Evolutionary conservation across 495 filamentous ascomycete species (phyloP).

Genomic region (Astrothelium subdiscretum): DNA sequence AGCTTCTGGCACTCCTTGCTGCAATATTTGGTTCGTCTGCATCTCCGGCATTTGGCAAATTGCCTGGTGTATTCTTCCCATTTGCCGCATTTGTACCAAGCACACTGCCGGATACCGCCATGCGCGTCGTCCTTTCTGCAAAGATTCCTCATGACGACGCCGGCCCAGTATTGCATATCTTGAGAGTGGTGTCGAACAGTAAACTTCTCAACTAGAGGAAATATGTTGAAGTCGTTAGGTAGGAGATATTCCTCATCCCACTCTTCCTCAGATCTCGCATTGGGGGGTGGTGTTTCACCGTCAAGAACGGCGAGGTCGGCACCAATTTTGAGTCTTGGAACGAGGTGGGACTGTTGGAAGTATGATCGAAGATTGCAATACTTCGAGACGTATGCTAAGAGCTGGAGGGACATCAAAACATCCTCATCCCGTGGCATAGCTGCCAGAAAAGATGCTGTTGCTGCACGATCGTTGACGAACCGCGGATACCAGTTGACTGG

Average conservation of each 20-base stretch:
- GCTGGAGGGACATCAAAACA: slow-evolving; percentile 94
- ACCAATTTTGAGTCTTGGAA: slow-evolving; percentile 83
- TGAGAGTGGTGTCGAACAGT: slow-evolving; percentile 63
- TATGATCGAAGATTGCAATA: slow-evolving; percentile 93
- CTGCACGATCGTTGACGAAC: slow-evolving; percentile 54
- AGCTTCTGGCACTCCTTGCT: slow-evolving; percentile 99
- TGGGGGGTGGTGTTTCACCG: slow-evolving; percentile 39
- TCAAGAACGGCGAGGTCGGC: slow-evolving; percentile 72
- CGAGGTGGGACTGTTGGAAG: slow-evolving; percentile 89
- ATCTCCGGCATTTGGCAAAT: slow-evolving; percentile 95
- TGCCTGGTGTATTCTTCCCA: slow-evolving; percentile 95
- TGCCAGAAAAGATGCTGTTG: slow-evolving; percentile 41
- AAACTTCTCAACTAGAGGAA: slow-evolving; percentile 95
- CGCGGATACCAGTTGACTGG: slow-evolving; percentile 53
- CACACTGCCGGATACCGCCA: slow-evolving; percentile 91
- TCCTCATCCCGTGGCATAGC: slow-evolving; percentile 94
- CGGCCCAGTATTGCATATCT: slow-evolving; percentile 99
- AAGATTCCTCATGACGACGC: slow-evolving; percentile 95
- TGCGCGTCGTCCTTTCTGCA: slow-evolving; percentile 93
- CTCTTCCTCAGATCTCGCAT: slow-evolving; percentile 41
- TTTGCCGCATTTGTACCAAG: slow-evolving; percentile 93
- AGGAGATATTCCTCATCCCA: slow-evolving; percentile 82
- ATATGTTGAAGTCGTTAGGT: slow-evolving; percentile 93
- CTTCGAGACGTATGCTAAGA: slow-evolving; percentile 95
- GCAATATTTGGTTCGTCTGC: slow-evolving; percentile 96